These are phyloP conservation scores for Croton setiger DNA, from an alignment of 441 rosid genomes.

Conservation along the genomic window DNA sequence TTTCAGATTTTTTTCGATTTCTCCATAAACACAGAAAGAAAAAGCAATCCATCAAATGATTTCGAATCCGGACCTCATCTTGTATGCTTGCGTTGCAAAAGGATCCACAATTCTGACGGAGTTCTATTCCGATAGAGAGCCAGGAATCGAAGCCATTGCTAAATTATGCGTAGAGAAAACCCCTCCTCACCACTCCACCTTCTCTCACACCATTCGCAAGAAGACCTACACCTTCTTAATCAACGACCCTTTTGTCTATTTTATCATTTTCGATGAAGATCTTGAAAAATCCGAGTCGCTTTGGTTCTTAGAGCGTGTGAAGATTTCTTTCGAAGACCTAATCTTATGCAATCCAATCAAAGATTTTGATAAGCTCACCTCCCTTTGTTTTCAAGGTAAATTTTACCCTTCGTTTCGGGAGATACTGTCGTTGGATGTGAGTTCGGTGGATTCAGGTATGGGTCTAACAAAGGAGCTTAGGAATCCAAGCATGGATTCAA, in stretches of 20 bases:
- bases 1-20: neutral
- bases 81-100: constrained; percentile 70
- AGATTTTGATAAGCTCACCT: constrained; percentile 28
- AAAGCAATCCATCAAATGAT: constrained; percentile 40
- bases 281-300: constrained; percentile 48
- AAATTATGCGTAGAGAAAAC: constrained; percentile 54
- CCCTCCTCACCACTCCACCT: constrained; percentile 68
- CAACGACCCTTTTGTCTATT: constrained; percentile 52
- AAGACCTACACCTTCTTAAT: constrained; percentile 65
- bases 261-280: constrained; percentile 45
- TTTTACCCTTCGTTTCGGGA: constrained; percentile 52
- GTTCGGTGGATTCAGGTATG: constrained; percentile 34
- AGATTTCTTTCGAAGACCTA: constrained; percentile 42
- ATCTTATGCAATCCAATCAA: constrained; percentile 29
- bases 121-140: constrained; percentile 40
- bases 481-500: constrained; percentile 46
- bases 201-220: constrained; percentile 57
- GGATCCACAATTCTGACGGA: constrained; percentile 61
- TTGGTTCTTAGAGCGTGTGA: constrained; percentile 54
- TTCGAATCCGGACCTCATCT: constrained; percentile 48
- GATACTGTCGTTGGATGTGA: constrained; percentile 45
- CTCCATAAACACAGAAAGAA: neutral
- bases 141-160: constrained; percentile 53
- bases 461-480: constrained; percentile 29
- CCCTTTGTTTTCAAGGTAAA: constrained; percentile 47